Evolutionary conservation across 2,329 filamentous ascomycete genomes (phyloP), one percentile per base, ranked within the genome.

Genomic region (Tolypocladium album): DNA sequence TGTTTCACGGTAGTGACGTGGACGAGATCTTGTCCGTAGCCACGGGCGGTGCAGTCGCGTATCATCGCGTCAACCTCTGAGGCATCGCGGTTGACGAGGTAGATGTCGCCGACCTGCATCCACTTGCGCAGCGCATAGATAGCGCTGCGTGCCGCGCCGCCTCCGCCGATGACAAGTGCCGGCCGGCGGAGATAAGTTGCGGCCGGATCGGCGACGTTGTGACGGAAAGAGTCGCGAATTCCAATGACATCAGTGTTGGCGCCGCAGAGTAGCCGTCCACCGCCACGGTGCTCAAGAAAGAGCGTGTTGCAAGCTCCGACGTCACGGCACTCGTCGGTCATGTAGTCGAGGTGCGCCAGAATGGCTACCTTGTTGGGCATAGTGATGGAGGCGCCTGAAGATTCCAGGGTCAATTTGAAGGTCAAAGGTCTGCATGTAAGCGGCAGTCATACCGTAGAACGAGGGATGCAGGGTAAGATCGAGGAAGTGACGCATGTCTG

Each of bases 311-410:
- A 87, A 57, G 89, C 89, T 56, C 89, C 89, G 27, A 92, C 87
- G 42, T 87, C 85, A 57, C 82, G 80, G 65, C 85, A 89, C 73
- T 92, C 88, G 27, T 84, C 81, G 8, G 88, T 91, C 43, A 92
- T 76, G 59, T 86, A 83, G 68, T 93, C 89, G 11, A 93, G 80
- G 65, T 90, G 79, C 0, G 83, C 79, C 61, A 92, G 83, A 69
- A 93, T 90, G 66, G 84, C 79, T 34, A 93, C 83, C 73, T 94
- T 93, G 78, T 90, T 86, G 0, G 90, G 90, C 89, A 93, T 94
- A 24, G 89, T 93, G 43, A 93, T 85, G 4, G 87, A 85, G 27
- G 87, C 84, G 59, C 87, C 87, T 82, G 39, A 60, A 15, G 39
- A 13, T 11, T 22, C 22, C 12, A 8, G 22, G 22, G 22, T 47